Evolutionary conservation across 2,329 filamentous ascomycete species (phyloP).

Genomic region (Fonsecaea nubica): DNA sequence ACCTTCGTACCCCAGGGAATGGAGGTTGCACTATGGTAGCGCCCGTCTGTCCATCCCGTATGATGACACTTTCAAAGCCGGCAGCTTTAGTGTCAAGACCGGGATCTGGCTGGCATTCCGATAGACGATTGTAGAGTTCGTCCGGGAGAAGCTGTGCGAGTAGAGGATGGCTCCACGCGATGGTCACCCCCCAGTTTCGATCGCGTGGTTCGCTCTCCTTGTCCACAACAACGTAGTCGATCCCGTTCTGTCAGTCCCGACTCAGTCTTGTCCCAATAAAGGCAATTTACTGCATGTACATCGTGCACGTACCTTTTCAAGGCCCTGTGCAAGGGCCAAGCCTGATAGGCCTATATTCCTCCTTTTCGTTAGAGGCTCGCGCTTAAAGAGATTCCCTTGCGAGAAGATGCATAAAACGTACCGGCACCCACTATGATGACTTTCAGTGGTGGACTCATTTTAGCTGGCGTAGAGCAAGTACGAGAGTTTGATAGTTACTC

Average conservation of each 20-base stretch:
- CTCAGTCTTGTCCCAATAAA: constrained; percentile 1
- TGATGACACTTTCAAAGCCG: constrained; percentile 34
- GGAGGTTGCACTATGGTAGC: constrained; percentile 43
- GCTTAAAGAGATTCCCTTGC: no score
- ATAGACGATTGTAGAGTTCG: constrained; percentile 43
- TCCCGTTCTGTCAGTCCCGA: constrained; percentile 25
- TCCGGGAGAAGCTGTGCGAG: constrained; percentile 47
- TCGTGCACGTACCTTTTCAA: constrained; percentile 27
- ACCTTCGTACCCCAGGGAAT: constrained; percentile 43
- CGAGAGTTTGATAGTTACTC: background rate
- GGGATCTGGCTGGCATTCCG: constrained; percentile 47
- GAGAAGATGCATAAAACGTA: constrained; percentile 2
- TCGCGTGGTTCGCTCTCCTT: constrained; percentile 34
- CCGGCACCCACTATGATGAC: constrained; percentile 30
- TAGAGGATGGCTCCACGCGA: constrained; percentile 48
- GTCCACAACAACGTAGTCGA: constrained; percentile 34
- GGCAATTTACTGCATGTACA: background rate
- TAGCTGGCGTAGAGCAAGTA: background rate
- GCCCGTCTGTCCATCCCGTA: constrained; percentile 33
- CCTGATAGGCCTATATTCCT: constrained; percentile 29
- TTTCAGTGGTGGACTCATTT: constrained; percentile 24
- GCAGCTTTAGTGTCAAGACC: constrained; percentile 38
- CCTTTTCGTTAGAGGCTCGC: constrained; percentile 2
- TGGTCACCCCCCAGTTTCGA: constrained; percentile 37
- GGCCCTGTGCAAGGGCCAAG: constrained; percentile 32